These are phyloP conservation scores for Tagetes erecta DNA, from an alignment of 129 eudicot genomes.

Conservation along the genomic window DNA sequence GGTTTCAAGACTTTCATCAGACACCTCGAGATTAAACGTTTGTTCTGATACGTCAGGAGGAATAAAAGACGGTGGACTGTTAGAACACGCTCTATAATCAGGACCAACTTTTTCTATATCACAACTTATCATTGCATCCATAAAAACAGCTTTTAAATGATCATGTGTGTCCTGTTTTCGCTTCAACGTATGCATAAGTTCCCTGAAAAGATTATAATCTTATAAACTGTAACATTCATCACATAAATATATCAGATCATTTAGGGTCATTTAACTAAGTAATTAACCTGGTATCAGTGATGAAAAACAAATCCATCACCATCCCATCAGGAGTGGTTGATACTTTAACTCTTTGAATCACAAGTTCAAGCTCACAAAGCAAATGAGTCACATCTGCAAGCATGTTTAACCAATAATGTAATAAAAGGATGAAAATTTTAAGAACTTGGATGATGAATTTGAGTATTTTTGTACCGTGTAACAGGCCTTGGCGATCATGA, in stretches of 20 bases:
- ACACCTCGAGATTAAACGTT: slow-evolving; percentile 46
- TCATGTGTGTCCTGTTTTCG: slow-evolving; percentile 59
- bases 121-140: slow-evolving; percentile 63
- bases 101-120: slow-evolving; percentile 73
- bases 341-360: slow-evolving; percentile 73
- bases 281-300: slow-evolving; percentile 75
- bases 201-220: slow-evolving; percentile 42
- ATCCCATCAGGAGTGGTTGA: slow-evolving; percentile 91
- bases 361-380: slow-evolving; percentile 76
- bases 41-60: slow-evolving; percentile 63
- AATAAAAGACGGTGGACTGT: slow-evolving; percentile 64
- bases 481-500: slow-evolving; percentile 68
- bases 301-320: slow-evolving; percentile 80
- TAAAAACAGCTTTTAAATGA: slow-evolving; percentile 55
- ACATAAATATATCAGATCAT: neutral
- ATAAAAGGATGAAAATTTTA: neutral
- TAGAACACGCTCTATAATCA: slow-evolving; percentile 65
- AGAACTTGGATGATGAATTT: neutral
- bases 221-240: neutral
- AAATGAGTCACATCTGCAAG: slow-evolving; percentile 71
- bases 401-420: neutral
- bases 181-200: slow-evolving; percentile 60
- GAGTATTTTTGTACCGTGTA: slow-evolving; percentile 59
- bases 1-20: slow-evolving; percentile 26
- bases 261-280: neutral